Evolutionary conservation across 306 rosid species (phyloP).

Genomic region (Sophora flavescens): DNA sequence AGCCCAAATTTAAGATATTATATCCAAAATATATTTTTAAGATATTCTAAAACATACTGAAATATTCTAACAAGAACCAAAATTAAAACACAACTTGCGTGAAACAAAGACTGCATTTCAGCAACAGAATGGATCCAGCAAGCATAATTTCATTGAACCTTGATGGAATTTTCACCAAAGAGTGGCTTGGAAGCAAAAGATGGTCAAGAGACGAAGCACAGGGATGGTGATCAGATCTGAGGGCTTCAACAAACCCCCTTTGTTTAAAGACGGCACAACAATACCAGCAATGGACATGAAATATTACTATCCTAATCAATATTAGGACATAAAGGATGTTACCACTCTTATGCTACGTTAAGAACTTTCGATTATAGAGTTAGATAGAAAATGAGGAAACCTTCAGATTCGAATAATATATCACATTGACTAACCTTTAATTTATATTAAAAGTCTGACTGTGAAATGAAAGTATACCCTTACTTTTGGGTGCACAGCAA

Average conservation of each 20-base stretch:
- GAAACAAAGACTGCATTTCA: not conserved
- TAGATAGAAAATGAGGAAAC: conserved; percentile 20
- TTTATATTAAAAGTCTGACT: not conserved
- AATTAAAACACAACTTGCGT: not conserved
- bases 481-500: conserved; percentile 22
- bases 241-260: not conserved
- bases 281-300: conserved; percentile 3
- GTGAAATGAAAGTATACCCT: not conserved
- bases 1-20: too few species aligned
- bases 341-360: too few species aligned
- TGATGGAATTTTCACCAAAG: not conserved
- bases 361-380: not conserved
- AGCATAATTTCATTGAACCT: not conserved
- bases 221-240: not conserved
- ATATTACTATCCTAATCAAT: not conserved
- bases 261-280: not conserved
- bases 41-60: not conserved
- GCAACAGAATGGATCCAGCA: not conserved
- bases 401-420: not conserved
- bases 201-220: not conserved
- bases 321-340: not conserved
- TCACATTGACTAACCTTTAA: not conserved
- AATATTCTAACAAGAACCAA: not conserved
- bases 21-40: not conserved
- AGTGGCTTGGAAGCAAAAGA: conserved; percentile 14